Conservation (phyloP, 1,139 yeast species). For the Pichia sp. region DNA sequence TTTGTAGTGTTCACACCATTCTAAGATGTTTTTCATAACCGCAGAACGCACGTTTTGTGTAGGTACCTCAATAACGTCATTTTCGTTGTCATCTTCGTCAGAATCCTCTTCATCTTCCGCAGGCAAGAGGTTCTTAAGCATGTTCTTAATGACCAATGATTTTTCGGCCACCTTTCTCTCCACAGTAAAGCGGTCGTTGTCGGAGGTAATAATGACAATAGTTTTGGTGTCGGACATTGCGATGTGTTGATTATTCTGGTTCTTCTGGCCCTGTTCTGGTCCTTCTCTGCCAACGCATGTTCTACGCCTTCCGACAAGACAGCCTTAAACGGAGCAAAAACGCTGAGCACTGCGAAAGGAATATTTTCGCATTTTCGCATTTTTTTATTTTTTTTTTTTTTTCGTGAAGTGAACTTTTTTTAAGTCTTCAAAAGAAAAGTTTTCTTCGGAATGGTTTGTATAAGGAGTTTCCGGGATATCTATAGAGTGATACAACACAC, state of each 20-base stretch:
- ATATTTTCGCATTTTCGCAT: background rate
- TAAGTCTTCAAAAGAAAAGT: too few relatives aligned
- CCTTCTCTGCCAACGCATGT: background rate
- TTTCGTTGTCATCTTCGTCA: slow-evolving; percentile 38
- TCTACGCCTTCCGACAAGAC: background rate
- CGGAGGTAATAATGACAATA: slow-evolving; percentile 63
- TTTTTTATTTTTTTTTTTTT: too few relatives aligned
- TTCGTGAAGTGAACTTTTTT: too few relatives aligned
- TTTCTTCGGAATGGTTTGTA: too few relatives aligned
- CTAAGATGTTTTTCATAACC: slow-evolving; percentile 84
- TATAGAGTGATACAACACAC: too few relatives aligned
- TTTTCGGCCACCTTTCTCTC: slow-evolving; percentile 87
- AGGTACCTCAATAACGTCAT: slow-evolving; percentile 70
- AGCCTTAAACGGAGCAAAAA: too few relatives aligned
- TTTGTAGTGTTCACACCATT: slow-evolving; percentile 97
- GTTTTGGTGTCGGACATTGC: slow-evolving; percentile 30
- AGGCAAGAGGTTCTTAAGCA: slow-evolving; percentile 75
- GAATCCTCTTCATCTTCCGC: slow-evolving; percentile 45
- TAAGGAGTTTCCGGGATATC: too few relatives aligned
- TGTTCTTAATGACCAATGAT: slow-evolving; percentile 80
- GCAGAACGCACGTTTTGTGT: slow-evolving; percentile 85
- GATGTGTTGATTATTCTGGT: background rate
- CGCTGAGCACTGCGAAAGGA: too few relatives aligned
- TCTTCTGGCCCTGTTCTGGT: background rate
- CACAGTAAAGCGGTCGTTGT: slow-evolving; percentile 65